These are phyloP conservation scores for Astrothelium macrocarpum DNA, from an alignment of 495 filamentous ascomycete genomes.

Conservation along the genomic window DNA sequence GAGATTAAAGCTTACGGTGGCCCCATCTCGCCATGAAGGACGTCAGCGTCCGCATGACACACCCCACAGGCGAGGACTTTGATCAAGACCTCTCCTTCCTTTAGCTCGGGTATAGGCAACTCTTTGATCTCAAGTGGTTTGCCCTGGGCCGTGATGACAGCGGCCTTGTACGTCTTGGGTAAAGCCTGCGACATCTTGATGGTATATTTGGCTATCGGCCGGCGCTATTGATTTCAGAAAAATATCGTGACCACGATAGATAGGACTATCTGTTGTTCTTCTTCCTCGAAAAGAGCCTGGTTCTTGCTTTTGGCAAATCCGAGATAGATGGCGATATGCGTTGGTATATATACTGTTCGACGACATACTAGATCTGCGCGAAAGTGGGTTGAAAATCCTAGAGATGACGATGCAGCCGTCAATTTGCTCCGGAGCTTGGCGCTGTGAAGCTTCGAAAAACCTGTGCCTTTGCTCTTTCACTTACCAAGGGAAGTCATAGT, in stretches of 20 bases:
- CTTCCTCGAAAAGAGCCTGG: not conserved
- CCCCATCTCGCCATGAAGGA: slow-evolving; percentile 29
- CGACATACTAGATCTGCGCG: not conserved
- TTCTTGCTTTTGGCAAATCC: not conserved
- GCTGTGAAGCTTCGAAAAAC: too few species aligned
- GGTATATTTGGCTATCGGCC: not conserved
- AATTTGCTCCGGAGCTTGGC: too few species aligned
- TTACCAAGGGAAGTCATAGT: not conserved
- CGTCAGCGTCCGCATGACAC: slow-evolving; percentile 30
- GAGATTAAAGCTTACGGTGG: slow-evolving; percentile 17
- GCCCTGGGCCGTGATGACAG: slow-evolving; percentile 26
- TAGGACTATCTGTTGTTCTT: not conserved
- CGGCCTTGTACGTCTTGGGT: slow-evolving; percentile 34
- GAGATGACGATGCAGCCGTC: too few species aligned
- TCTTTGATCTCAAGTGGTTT: slow-evolving; percentile 32
- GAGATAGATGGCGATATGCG: not conserved
- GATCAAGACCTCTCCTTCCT: slow-evolving; percentile 33
- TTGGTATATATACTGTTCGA: not conserved
- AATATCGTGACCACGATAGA: not conserved
- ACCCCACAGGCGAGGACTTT: slow-evolving; percentile 35
- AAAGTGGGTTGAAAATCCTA: not conserved
- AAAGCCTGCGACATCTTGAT: slow-evolving; percentile 19
- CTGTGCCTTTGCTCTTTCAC: too few species aligned
- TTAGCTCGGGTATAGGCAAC: slow-evolving; percentile 26
- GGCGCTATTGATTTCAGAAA: not conserved